These are phyloP conservation scores for Castanopsis chinensis DNA, from an alignment of 306 rosid species.

Conservation along the genomic window DNA sequence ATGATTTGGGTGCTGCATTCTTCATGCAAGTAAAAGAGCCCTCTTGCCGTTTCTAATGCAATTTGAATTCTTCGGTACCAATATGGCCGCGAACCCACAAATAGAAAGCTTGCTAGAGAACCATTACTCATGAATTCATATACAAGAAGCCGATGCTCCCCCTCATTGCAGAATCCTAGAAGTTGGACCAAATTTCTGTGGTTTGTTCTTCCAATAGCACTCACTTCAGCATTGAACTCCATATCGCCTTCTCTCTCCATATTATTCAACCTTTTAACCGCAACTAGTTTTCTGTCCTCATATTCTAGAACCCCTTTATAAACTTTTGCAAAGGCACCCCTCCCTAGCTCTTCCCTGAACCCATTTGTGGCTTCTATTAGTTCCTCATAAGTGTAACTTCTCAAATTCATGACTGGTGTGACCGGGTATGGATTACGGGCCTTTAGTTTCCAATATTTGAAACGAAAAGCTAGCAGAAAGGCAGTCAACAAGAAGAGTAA, in stretches of 20 bases:
- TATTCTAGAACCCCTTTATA: slow-evolving; percentile 26
- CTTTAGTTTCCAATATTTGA: not conserved
- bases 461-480: not conserved
- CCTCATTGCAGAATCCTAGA: slow-evolving; percentile 41
- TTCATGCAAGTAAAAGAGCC: slow-evolving; percentile 30
- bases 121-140: slow-evolving; percentile 46
- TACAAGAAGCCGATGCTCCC: slow-evolving; percentile 28
- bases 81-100: slow-evolving; percentile 21
- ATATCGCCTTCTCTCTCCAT: slow-evolving; percentile 12
- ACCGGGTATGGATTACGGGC: not conserved
- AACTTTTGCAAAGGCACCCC: slow-evolving; percentile 31
- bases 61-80: slow-evolving; percentile 34
- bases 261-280: slow-evolving; percentile 32
- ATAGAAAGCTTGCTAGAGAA: slow-evolving; percentile 28
- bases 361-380: slow-evolving; percentile 16
- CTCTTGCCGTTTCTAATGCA: slow-evolving; percentile 25
- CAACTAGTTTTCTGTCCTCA: slow-evolving; percentile 4
- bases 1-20: slow-evolving; percentile 34
- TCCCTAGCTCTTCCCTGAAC: slow-evolving; percentile 32
- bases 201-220: slow-evolving; percentile 35
- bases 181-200: slow-evolving; percentile 38
- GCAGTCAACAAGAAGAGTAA: not conserved
- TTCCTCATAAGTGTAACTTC: slow-evolving; percentile 18
- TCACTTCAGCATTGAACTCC: slow-evolving; percentile 35
- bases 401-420: slow-evolving; percentile 4